phyloP scores from a whole-genome alignment of 2,329 filamentous ascomycete genomes.

The Hortaea werneckii region DNA sequence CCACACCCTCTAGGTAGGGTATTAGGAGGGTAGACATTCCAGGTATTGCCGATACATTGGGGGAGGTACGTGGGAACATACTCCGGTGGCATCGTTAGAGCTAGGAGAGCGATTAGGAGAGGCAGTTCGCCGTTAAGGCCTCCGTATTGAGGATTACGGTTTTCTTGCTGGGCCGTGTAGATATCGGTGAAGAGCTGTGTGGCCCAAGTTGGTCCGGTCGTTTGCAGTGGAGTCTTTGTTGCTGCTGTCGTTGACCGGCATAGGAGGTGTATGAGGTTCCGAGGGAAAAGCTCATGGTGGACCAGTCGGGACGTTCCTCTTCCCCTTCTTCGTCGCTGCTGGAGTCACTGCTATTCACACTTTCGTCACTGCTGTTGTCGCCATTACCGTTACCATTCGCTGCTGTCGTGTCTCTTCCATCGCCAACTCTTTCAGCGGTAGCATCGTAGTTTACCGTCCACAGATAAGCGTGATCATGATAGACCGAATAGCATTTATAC shows the following conservation, averaged over 20 bases:
- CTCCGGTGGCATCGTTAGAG: slow-evolving; percentile 1
- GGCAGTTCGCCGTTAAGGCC: slow-evolving; percentile 8
- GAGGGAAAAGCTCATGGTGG: slow-evolving; percentile 1
- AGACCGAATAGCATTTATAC: slow-evolving; percentile 7
- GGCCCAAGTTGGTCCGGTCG: slow-evolving; percentile 2
- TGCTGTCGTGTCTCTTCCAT: slow-evolving; percentile 4
- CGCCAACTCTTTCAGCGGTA: slow-evolving; percentile 4
- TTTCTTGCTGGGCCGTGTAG: slow-evolving; percentile 1
- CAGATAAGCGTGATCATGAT: slow-evolving; percentile 6
- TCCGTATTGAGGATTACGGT: neutral
- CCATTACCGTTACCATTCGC: neutral
- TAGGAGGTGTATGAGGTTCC: neutral
- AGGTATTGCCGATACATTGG: slow-evolving; percentile 1
- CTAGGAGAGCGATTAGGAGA: slow-evolving; percentile 6
- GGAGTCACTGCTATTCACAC: neutral
- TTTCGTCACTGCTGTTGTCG: neutral
- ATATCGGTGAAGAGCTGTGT: slow-evolving; percentile 5
- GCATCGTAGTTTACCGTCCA: slow-evolving; percentile 9
- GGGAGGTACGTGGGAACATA: neutral
- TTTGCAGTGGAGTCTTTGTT: neutral
- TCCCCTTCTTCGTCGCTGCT: slow-evolving; percentile 1
- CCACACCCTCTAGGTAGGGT: neutral
- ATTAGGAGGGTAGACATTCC: neutral
- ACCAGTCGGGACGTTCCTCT: slow-evolving; percentile 4
- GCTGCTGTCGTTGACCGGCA: neutral